Base-by-base conservation (phyloP, 2,329 filamentous ascomycete genomes). In the Capronia coronata region DNA sequence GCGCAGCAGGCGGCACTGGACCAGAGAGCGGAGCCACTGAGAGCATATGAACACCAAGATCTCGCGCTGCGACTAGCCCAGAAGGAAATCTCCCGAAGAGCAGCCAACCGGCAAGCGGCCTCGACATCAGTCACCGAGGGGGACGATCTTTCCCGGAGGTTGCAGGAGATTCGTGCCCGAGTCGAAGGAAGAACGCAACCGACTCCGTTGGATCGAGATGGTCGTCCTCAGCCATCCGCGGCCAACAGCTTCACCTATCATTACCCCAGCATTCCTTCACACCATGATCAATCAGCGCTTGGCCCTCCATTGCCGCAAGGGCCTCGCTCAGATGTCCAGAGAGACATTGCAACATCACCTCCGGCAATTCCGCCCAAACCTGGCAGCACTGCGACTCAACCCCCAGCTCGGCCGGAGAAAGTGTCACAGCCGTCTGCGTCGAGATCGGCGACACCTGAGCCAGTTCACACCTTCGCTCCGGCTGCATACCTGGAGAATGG, bases 401-500 rank as follows among this genome's bases (percentile, higher is more conserved):
- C 64, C 43, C 59, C 64, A 49, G 59, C 65, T 46, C 50, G 49
- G n/a, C 56, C 58, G 13, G 49, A 52, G 10, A 59, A 59, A 37
- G 34, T 52, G 11, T 22, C 51, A n/a, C 30, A 48, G 16, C 19
- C 43, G 11, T 8, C 29, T 8, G 37, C 32, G 11, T 29, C 37
- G n/a, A 44, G 50, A 35, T 37, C 50, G 43, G 59, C 57, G 56
- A 60, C 65, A 55, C 57, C 63, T 18, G 57, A 53, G 47, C 70
- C 67, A 67, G 83, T 80, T 41, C 85, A 87, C 60, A 88, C 86
- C 11, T 94, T 94, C 72, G 80, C 81, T 55, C 86, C 91, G 1
- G 84, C 86, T 1, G 89, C 88, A 1, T 93, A 89, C 64, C 82
- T 96, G 13, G 93, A 98, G 66, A 90, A 88, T 59, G 93, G 91